Evolutionary conservation across 176 grass and related monocot genomes (phyloP), one percentile per base, ranked within the genome.

Genomic region (Musa troglodytarum): DNA sequence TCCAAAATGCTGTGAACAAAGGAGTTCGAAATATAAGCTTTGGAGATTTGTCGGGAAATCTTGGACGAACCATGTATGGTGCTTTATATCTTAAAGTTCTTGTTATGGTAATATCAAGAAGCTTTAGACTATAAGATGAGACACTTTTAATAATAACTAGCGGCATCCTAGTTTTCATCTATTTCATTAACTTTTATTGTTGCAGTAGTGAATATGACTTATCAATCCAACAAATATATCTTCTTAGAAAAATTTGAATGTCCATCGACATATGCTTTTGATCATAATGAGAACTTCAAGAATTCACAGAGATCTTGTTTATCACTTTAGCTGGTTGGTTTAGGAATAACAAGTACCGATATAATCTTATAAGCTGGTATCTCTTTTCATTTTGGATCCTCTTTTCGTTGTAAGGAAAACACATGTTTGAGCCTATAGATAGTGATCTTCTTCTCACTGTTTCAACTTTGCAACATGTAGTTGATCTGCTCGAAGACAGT

Each of bases 1-100:
- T 97, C 83, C 85, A 97, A 79, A 91, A 92, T 89, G 94, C 94
- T 89, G 90, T 97, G 49, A 90, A 93, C 71, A 90, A 76, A 90
- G 93, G 93, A 76, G 90, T 97, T 82, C 79, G 84, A 68, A 93
- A 90, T 86, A 97, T 97, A 88, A 93, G 93, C 79, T 97, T 97
- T 83, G 93, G 83, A 68, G 93, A 97, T 88, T 70, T 97, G 43
- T 97, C 93, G 74, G 93, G 90, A 74, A 93, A 90, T 93, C 90
- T 97, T 86, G 93, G 93, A 52, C 85, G 61, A 71, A 97, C 93
- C 26, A 97, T 97, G 93, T 97, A 93, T 79, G 51, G 54, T 69
- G 76, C 74, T 21, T 82, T 78, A 52, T 82, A 49, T 29, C 29
- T 80, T 62, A 13, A 76, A 53, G 70, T 75, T 56, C 63, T 20